Conservation (phyloP, 2,329 filamentous ascomycete species). For the Onygenales sp. region DNA sequence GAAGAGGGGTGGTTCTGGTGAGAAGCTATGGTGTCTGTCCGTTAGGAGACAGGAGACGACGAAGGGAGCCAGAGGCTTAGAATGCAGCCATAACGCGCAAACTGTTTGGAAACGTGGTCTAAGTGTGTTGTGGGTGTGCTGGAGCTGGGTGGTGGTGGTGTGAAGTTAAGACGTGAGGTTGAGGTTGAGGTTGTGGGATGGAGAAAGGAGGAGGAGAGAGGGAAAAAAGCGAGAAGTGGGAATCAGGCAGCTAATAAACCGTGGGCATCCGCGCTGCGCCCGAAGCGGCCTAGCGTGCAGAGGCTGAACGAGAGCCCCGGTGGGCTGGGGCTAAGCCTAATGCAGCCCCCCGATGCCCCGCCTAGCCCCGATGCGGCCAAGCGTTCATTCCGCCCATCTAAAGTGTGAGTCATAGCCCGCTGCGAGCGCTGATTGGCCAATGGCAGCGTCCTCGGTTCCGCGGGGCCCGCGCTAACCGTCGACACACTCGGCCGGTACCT, state of each 20-base stretch:
- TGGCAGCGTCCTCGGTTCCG: neutral
- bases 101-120: conserved; percentile 11
- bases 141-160: neutral
- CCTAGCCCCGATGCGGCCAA: conserved; percentile 11
- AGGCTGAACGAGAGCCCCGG: conserved; percentile 13
- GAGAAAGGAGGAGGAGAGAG: conserved; percentile 8
- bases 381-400: conserved; percentile 13
- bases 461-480: neutral
- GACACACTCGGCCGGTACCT: neutral
- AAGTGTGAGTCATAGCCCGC: conserved; percentile 29
- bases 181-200: too few relatives aligned
- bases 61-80: conserved; percentile 24
- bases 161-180: conserved; percentile 1
- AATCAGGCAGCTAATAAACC: conserved; percentile 30
- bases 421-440: conserved; percentile 17
- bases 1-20: conserved; percentile 15
- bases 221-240: conserved; percentile 11
- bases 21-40: conserved; percentile 34
- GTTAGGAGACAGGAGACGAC: conserved; percentile 23
- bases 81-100: conserved; percentile 28
- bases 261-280: conserved; percentile 9
- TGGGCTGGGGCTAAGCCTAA: conserved; percentile 14
- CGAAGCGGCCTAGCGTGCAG: neutral
- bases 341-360: conserved; percentile 10
- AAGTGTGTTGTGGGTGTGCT: conserved; percentile 9